Percentiles rank a stretch among this genome's conserved stretches.
phyloP scores from a whole-genome alignment of 2,329 filamentous ascomycete genomes.

The Exophiala oligosperma region DNA sequence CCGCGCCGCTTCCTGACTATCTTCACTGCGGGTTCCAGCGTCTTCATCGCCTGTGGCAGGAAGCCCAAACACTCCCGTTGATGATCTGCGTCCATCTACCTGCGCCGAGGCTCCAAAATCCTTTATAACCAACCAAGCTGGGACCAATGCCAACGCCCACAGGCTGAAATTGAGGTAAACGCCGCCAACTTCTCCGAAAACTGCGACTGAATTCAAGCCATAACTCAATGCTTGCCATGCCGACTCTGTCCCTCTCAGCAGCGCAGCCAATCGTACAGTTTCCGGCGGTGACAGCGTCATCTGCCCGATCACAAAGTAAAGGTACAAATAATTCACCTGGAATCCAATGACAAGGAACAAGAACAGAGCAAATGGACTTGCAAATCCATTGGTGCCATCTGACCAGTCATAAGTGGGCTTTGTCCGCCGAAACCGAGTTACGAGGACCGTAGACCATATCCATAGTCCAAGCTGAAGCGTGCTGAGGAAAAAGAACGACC shows the following conservation, averaged over 20 bases:
- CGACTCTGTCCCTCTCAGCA: conserved; percentile 70
- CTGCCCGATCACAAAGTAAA: conserved; percentile 71
- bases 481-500: conserved; percentile 49
- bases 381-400: conserved; percentile 32
- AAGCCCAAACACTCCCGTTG: conserved; percentile 8
- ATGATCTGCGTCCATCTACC: conserved; percentile 1
- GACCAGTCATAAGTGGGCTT: conserved; percentile 67
- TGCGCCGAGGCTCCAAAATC: conserved; percentile 47
- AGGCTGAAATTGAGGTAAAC: conserved; percentile 71
- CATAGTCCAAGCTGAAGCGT: conserved; percentile 62
- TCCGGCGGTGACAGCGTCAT: conserved; percentile 62
- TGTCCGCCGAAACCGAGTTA: conserved; percentile 59
- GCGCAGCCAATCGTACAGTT: conserved; percentile 66
- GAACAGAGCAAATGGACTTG: conserved; percentile 65
- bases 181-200: conserved; percentile 66
- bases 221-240: conserved; percentile 74
- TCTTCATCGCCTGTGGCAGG: not conserved
- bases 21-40: too few relatives aligned
- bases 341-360: conserved; percentile 67
- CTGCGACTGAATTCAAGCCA: conserved; percentile 60
- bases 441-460: conserved; percentile 68
- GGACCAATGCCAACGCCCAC: conserved; percentile 64
- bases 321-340: conserved; percentile 71
- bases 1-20: too few relatives aligned
- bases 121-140: conserved; percentile 66